Conservation (phyloP, 176 grass and related monocot genomes). For the Cenchrus americanus region DNA sequence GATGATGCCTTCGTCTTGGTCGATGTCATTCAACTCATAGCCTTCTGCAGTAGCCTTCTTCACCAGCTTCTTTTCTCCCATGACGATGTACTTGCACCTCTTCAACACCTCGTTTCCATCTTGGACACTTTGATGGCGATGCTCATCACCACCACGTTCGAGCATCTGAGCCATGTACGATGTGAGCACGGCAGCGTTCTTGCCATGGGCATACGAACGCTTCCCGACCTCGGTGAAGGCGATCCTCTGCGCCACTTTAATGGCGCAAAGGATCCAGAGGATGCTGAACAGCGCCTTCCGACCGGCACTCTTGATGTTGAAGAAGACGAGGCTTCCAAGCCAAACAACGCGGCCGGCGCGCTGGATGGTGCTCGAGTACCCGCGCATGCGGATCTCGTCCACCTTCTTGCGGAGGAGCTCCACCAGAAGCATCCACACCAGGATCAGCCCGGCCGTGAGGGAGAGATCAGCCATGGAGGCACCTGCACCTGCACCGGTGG, state of each 20-base stretch:
- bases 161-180: not conserved
- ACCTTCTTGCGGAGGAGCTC: constrained; percentile 37
- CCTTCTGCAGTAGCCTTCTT: not conserved
- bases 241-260: not conserved
- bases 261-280: constrained; percentile 12
- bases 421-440: constrained; percentile 15
- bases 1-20: not conserved
- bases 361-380: not conserved
- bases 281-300: constrained; percentile 17
- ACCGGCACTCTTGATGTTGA: not conserved
- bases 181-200: not conserved
- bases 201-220: constrained; percentile 10
- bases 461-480: not conserved
- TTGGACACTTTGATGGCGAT: not conserved
- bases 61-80: not conserved
- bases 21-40: not conserved
- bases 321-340: constrained; percentile 18
- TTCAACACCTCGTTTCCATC: not conserved
- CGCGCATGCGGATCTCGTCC: not conserved
- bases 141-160: no score
- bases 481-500: no score
- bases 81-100: not conserved
- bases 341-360: not conserved
- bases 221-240: not conserved
- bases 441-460: not conserved